Base-by-base conservation (phyloP, 768 basidiomycete species). In the Favolaschia claudopus region DNA sequence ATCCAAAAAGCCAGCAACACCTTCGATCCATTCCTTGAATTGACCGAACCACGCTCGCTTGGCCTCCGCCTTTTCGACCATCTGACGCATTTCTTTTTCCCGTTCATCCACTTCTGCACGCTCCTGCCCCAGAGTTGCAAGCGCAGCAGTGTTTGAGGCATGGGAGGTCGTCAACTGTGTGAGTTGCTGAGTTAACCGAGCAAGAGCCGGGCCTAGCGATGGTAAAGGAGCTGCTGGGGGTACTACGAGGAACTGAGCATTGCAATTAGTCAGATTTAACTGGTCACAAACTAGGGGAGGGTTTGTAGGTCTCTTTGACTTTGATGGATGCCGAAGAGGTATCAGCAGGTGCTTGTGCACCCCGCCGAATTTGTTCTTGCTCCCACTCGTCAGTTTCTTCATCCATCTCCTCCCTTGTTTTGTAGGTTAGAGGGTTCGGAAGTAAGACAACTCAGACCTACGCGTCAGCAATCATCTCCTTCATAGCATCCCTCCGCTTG, bases 311-410 rank as follows among this genome's bases (percentile, higher is more conserved):
- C 45, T 81, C 77, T 62, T 89, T 89, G 22, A 65, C 68, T 47
- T 79, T 76, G 7, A n/a, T n/a, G n/a, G 74, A 62, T 22, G 74
- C 69, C 38, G 75, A 67, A 67, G 62, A 70, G 24, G 62, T 66
- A 9, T 80, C 77, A 25, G 80, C 71, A n/a, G 76, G 70, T 24
- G 72, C 72, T 60, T 85, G 82, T 3, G 89, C 92, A 9, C 89
- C 91, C 54, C 93, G 82, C 24, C 91, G 86, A 25, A 93, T 76
- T 66, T 95, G 93, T 54, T 90, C 91, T 59, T 85, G 83, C 67
- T 94, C 92, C 93, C 93, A 95, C 73, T 94, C 90, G 10, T 82
- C 78, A 0, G 89, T 85, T 69, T 95, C 93, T 70, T 95, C 93
- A 58, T 94, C 93, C 53, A 89, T 85, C 48, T 93, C 93, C 48